These are phyloP conservation scores for Talaromyces sp. DNA, from an alignment of 2,329 filamentous ascomycete species.

Conservation along the genomic window DNA sequence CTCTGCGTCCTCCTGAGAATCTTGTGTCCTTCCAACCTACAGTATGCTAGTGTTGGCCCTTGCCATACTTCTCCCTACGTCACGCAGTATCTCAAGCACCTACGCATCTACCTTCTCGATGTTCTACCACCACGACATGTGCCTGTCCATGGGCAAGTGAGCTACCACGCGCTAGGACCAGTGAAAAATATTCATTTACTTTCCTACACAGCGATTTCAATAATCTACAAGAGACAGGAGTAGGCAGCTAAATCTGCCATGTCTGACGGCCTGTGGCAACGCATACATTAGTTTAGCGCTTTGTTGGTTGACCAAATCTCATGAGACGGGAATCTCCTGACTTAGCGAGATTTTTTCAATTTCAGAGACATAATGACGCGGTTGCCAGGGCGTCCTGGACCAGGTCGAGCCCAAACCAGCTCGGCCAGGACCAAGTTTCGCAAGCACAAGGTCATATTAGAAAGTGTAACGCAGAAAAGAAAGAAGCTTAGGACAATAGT, in stretches of 20 bases:
- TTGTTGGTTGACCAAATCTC: background rate
- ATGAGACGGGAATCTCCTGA: background rate
- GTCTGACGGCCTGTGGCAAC: background rate
- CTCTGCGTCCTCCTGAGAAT: background rate
- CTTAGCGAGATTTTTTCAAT: background rate
- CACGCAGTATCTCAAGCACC: background rate
- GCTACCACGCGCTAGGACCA: background rate
- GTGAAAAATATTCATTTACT: background rate
- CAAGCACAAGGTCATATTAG: constrained; percentile 58
- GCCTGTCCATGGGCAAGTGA: background rate
- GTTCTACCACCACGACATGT: background rate
- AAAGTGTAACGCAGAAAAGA: constrained; percentile 58
- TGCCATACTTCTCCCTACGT: background rate
- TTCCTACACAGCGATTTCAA: background rate
- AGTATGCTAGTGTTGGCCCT: background rate
- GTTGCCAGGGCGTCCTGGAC: constrained; percentile 21
- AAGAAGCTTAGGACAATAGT: constrained; percentile 56
- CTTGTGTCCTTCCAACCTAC: background rate
- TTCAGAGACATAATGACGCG: constrained; percentile 31
- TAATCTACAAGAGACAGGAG: background rate
- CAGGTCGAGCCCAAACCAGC: constrained; percentile 34
- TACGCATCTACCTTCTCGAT: background rate
- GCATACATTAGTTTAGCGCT: background rate
- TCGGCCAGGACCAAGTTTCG: constrained; percentile 34
- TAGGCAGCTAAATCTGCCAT: constrained; percentile 2